phyloP scores from a whole-genome alignment of 2,329 filamentous ascomycete species.

The Alternaria conjuncta region DNA sequence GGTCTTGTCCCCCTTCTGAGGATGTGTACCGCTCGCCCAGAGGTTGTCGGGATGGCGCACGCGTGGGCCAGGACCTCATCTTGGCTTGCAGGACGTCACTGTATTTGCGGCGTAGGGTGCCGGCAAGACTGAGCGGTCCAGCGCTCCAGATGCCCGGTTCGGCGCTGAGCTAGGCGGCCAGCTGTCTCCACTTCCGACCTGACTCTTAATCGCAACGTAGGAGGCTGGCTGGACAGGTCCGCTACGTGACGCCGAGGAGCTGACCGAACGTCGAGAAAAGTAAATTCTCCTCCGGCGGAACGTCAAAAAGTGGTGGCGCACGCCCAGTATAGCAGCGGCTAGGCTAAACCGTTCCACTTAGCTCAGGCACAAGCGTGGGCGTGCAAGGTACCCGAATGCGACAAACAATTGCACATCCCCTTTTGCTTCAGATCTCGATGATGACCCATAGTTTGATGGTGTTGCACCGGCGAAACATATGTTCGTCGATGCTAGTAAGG shows the following conservation, averaged over 20 bases:
- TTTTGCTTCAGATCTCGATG: background rate
- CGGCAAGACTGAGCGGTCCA: background rate
- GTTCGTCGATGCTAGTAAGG: conserved; percentile 2
- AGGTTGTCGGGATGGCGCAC: background rate
- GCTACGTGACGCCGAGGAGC: conserved; percentile 8
- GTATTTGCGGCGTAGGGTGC: background rate
- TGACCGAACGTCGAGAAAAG: conserved; percentile 2
- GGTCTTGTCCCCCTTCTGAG: background rate
- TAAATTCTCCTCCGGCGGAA: conserved; percentile 10
- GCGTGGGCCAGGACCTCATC: background rate
- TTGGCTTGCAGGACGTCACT: conserved; percentile 3
- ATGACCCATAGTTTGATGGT: background rate
- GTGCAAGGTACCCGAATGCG: conserved; percentile 2
- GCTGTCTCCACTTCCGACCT: background rate
- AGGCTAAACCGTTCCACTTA: conserved; percentile 5
- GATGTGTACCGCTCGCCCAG: background rate
- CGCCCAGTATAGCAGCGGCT: conserved; percentile 12
- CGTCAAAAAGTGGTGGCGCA: conserved; percentile 1
- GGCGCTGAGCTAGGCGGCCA: background rate
- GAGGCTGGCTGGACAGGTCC: conserved; percentile 4
- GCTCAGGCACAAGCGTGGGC: conserved; percentile 5
- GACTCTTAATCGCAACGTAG: background rate
- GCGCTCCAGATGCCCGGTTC: conserved; percentile 5
- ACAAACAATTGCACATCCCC: background rate
- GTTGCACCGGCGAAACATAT: conserved; percentile 4